Evolutionary conservation across 352 stramenopile species (phyloP), one percentile per base, ranked within the genome.

Genomic region (Phytophthora cactorum): DNA sequence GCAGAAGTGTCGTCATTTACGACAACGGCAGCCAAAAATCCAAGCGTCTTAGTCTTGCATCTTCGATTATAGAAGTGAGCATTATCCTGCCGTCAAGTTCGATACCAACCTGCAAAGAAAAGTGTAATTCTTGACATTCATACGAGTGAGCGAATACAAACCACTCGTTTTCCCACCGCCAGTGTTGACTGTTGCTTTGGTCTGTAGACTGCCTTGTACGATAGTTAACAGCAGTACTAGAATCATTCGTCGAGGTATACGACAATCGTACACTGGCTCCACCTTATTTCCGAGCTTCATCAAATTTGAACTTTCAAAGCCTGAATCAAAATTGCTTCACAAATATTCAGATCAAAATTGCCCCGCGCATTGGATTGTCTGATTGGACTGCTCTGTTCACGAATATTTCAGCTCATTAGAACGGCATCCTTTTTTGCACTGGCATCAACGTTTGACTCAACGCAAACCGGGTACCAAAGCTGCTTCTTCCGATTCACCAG

Each of bases 131-230:
- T 45, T 72, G 47, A 14, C 17, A 39, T 31, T 47, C 36, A 4
- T 36, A 25, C 11, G 2, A 11, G 32, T 62, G n/a, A 2, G 34
- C 1, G 61, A 75, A 60, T 53, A 27, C 10, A 43, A 82, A 63
- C 50, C 56, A 64, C 29, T 82, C 75, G 22, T 71, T 58, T 7
- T 49, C 38, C 75, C 75, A 82, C 25, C 27, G 10, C 72, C 75
- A 82, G n/a, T 59, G 43, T 5, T 61, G 44, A 44, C 15, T 28
- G 12, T 32, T 52, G 32, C 47, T 34, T 55, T 68, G 55, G 6
- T 44, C 28, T 2, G 27, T 72, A 12, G 51, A 52, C 52, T 68
- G 62, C 9, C 34, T 68, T 38, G 68, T 75, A 4, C 56, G 68
- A 32, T 15, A 72, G 12, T 31, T 36, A 27, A 14, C 45, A 22